phyloP scores from a whole-genome alignment of 164 flowering plant genomes.

The Hamamelis virginiana region DNA sequence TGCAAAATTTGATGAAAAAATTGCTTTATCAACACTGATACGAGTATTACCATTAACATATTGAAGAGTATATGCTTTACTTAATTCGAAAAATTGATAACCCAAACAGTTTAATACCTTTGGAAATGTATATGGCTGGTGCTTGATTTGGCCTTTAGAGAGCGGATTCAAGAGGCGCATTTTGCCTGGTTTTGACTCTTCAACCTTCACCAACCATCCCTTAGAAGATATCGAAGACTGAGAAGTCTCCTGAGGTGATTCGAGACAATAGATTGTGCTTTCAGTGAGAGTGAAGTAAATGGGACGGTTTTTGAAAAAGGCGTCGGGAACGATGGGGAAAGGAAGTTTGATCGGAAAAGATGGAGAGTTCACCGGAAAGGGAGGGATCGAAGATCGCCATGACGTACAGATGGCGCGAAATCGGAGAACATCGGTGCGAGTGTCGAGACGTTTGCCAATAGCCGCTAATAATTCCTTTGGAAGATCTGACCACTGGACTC shows the following conservation, averaged over 20 bases:
- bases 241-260: not conserved
- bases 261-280: not conserved
- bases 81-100: constrained; percentile 6
- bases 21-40: too few species aligned
- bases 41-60: too few species aligned
- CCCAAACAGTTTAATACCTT: not conserved
- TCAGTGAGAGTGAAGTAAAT: not conserved
- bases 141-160: not conserved
- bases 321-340: not conserved
- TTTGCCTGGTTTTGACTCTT: not conserved
- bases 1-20: too few species aligned
- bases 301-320: not conserved
- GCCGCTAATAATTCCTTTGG: too few species aligned
- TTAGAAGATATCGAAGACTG: not conserved
- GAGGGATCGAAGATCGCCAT: constrained; percentile 12
- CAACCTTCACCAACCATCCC: not conserved
- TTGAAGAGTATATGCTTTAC: constrained; percentile 1
- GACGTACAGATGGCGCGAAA: constrained; percentile 16
- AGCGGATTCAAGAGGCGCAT: not conserved
- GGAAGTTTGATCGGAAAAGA: not conserved
- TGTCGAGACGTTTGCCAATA: constrained; percentile 3
- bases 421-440: constrained; percentile 4
- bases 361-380: not conserved
- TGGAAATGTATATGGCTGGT: too few species aligned
- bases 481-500: too few species aligned